phyloP scores from a whole-genome alignment of 352 stramenopile genomes.

The Pythium coloratum region DNA sequence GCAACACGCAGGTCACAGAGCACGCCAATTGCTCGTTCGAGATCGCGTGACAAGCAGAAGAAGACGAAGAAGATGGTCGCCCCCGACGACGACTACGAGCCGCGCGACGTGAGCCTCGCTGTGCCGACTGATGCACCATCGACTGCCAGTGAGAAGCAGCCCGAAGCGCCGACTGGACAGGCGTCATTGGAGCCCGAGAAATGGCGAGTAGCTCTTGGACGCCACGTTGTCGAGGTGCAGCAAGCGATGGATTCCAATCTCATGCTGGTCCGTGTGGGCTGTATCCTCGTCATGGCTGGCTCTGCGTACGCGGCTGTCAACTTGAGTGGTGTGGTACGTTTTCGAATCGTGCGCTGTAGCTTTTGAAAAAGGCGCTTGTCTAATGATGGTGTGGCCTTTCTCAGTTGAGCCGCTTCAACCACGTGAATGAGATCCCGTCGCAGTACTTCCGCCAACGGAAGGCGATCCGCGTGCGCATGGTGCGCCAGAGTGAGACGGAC shows the following conservation, averaged over 20 bases:
- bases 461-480: constrained; percentile 70
- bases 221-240: constrained; percentile 15
- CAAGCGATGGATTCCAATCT: constrained; percentile 70
- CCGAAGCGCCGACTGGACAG: background rate
- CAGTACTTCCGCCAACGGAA: constrained; percentile 68
- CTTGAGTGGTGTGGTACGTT: constrained; percentile 54
- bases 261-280: constrained; percentile 58
- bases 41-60: background rate
- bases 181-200: constrained; percentile 12
- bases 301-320: constrained; percentile 46
- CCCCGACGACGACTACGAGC: constrained; percentile 1
- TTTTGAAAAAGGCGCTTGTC: no score
- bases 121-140: background rate
- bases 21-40: background rate
- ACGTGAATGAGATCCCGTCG: constrained; percentile 59
- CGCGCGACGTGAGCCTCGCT: background rate
- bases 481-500: constrained; percentile 61
- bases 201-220: constrained; percentile 24
- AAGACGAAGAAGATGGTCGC: constrained; percentile 12
- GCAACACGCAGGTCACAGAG: background rate
- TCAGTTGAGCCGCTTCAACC: constrained; percentile 50
- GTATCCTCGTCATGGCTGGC: constrained; percentile 42
- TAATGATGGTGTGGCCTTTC: background rate
- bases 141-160: background rate
- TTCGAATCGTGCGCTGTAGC: no score